Base-by-base conservation (phyloP, 1,284 basidiomycete genomes). In the Anthracocystis setariae region DNA sequence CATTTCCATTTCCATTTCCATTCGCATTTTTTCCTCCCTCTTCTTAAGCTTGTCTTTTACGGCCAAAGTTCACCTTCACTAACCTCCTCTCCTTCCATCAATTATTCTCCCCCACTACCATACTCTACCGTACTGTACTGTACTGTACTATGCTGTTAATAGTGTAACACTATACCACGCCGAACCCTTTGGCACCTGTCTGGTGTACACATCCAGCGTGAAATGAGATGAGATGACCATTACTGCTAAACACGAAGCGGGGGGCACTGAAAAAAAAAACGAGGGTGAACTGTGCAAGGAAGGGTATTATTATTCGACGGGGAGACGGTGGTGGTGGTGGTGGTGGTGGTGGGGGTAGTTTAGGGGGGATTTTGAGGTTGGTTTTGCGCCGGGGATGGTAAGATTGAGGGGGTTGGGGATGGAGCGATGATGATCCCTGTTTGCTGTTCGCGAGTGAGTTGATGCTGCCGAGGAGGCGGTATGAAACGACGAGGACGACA, bases 1-100 rank as follows among this genome's bases (percentile, higher is more conserved):
- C 43, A 38, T 27, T 46, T 54, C 51, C 44, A 35, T 25, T 48
- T 44, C 46, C 43, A 38, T 27, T 46, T 54, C 51, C 44, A 35
- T 54, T 33, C 17, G 17, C 18, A 24, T 17, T 35, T 17, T 17
- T 18, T 3, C 13, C 23, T 10, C 10, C 13, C 15, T 50, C 5
- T 21, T 37, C 17, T 5, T 5, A n/a, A 37, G n/a, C 35, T 17
- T 17, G 17, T 18, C 18, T 40, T 37, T 39, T 24, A 13, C 12
- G 4, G 25, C 35, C n/a, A 17, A 17, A 15, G n/a, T 21, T 39
- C 15, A 10, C 29, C 18, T 8, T 45, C 12, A 12, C 23, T 7
- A 8, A 17, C 20, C 9, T 29, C 17, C 2, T 38, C 21, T 21
- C 21, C 35, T 33, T 21, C n/a, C 37, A 12, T 3, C 20, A 8